Evolutionary conservation across 495 filamentous ascomycete genomes (phyloP), one percentile per base, ranked within the genome.

Genomic region (Aspergillus bertholletiae): DNA sequence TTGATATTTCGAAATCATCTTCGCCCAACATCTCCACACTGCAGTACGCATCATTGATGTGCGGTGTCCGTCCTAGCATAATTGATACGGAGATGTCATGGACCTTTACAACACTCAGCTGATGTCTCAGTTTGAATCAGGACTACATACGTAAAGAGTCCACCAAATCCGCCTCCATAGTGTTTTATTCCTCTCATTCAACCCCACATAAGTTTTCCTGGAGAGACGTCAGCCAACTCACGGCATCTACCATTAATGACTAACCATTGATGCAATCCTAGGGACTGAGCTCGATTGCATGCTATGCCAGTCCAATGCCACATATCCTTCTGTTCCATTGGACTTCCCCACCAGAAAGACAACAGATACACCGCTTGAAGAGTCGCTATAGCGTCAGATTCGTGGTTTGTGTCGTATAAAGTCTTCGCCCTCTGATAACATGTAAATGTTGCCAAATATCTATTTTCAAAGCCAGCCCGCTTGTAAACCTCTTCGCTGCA

Each of bases 301-400:
- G 53, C 50, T 0, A 65, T 55, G 13, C 63, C 60, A 35, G 55
- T 18, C 63, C 63, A 65, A 37, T 65, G 60, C 63, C 63, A 65
- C 35, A 56, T 37, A 39, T 65, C 63, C 35, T 65, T 60, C 11
- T 54, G 59, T 18, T 65, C 56, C 13, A 59, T 53, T 4, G 59
- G 53, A 27, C 49, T 53, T 41, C 51, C 59, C 63, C 63, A 66
- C 63, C 63, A 66, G 47, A 58, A 47, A 9, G 54, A 53, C 23
- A 66, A 51, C 13, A 56, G 55, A 17, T 51, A 63, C 4, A 59
- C 55, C 0, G 55, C 55, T 47, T 66, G 64, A 15, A 66, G 54
- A 0, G 51, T 54, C 23, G 51, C 53, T 18, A 66, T 59, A 0
- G 58, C 56, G 49, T 66, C 64, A 7, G 49, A 53, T 46, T 66